A percentile compares a stretch with the other conserved stretches of the same genome.
phyloP scores from a whole-genome alignment of 208 protist species.

The Wallacemonas collosoma region DNA sequence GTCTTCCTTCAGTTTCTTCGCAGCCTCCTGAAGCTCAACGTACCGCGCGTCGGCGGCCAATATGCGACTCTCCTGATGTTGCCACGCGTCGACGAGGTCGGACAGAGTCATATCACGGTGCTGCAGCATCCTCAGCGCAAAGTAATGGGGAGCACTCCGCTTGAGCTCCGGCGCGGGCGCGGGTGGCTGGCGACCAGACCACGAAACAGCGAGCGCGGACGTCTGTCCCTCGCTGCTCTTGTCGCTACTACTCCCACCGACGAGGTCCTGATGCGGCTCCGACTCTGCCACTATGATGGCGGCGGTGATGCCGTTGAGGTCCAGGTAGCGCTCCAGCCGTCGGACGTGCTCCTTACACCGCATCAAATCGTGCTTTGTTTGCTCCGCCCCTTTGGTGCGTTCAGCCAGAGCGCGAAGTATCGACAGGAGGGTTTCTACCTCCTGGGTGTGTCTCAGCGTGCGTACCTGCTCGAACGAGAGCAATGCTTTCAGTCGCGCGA shows the following conservation, averaged over 20 bases:
- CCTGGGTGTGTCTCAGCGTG: constrained; percentile 41
- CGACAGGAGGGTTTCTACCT: constrained; percentile 64
- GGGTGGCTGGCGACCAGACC: neutral
- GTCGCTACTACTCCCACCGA: no score
- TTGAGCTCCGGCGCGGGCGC: constrained; percentile 24
- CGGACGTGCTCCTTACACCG: constrained; percentile 63
- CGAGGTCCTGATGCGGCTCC: no score
- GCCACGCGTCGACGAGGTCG: constrained; percentile 79
- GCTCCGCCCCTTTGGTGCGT: constrained; percentile 43
- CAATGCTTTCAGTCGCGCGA: constrained; percentile 55
- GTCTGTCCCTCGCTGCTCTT: no score
- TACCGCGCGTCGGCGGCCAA: constrained; percentile 39
- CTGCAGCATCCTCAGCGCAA: constrained; percentile 66
- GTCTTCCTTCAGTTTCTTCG: constrained; percentile 55
- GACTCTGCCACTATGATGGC: constrained; percentile 13
- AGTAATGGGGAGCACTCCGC: constrained; percentile 65
- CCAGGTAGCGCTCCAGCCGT: constrained; percentile 64
- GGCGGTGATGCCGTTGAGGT: constrained; percentile 57
- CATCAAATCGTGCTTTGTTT: constrained; percentile 34
- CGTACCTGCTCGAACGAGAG: constrained; percentile 46
- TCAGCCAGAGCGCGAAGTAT: constrained; percentile 65
- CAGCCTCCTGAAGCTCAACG: constrained; percentile 31
- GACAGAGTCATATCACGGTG: constrained; percentile 80
- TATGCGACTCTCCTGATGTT: constrained; percentile 58
- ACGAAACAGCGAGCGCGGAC: no score